Percentiles rank a stretch among this genome's conserved stretches.
Conservation (phyloP, 2,329 filamentous ascomycete genomes). For the Dothideomycetidae sp. region DNA sequence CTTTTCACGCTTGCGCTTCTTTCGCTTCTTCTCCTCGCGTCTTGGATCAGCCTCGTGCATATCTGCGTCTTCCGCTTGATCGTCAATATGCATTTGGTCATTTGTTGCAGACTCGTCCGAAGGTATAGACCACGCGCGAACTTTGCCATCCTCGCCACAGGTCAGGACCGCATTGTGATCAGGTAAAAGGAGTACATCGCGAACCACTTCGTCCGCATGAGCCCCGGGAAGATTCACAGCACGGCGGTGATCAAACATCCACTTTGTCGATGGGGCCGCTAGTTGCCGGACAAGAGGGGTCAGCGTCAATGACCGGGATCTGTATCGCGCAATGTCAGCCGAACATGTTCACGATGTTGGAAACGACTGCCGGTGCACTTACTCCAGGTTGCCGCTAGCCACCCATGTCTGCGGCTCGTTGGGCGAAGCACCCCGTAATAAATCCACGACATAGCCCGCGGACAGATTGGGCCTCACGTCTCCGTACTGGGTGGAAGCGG, state of each 20-base stretch:
- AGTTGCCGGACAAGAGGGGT: constrained; percentile 7
- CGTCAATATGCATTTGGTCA: constrained; percentile 9
- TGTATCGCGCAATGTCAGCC: no score
- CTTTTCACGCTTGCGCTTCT: constrained; percentile 22
- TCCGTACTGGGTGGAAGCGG: constrained; percentile 43
- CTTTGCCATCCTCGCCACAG: constrained; percentile 35
- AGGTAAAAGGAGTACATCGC: constrained; percentile 26
- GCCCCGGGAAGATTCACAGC: constrained; percentile 25
- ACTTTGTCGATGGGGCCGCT: constrained; percentile 9
- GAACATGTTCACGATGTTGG: no score
- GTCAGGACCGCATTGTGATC: constrained; percentile 22
- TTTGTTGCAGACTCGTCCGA: not conserved
- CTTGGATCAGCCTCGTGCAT: not conserved
- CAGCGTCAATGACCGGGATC: constrained; percentile 8
- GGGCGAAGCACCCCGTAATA: constrained; percentile 40
- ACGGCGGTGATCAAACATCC: constrained; percentile 9
- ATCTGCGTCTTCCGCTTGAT: constrained; percentile 1
- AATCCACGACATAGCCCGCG: constrained; percentile 61
- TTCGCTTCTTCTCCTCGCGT: constrained; percentile 19
- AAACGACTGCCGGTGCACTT: constrained; percentile 2
- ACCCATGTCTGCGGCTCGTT: constrained; percentile 28
- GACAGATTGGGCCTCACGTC: constrained; percentile 51
- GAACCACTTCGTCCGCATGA: constrained; percentile 35
- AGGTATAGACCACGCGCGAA: constrained; percentile 28
- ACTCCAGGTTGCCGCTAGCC: constrained; percentile 12